A percentile compares a stretch with the other conserved stretches of the same genome.
Evolutionary conservation across 495 filamentous ascomycete genomes (phyloP).

Genomic region (Podospora didyma): DNA sequence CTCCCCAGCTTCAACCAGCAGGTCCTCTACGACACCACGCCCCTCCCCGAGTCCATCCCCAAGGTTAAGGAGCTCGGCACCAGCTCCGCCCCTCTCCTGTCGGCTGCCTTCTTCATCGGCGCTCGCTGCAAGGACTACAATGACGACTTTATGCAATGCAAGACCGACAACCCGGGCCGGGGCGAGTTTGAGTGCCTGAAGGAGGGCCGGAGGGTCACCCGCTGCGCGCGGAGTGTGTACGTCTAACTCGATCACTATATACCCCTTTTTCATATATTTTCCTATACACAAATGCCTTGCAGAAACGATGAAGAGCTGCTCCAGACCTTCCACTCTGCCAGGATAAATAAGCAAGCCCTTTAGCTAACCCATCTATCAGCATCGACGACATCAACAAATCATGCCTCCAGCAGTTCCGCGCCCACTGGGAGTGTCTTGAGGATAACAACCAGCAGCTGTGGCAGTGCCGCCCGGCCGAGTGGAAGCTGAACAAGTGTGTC

Average conservation of each 20-base stretch:
- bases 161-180: slow-evolving; percentile 78
- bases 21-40: slow-evolving; percentile 91
- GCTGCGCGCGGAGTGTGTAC: slow-evolving; percentile 95
- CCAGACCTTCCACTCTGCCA: too few relatives aligned
- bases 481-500: slow-evolving; percentile 85
- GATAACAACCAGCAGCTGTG: slow-evolving; percentile 96
- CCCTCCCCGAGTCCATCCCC: slow-evolving; percentile 86
- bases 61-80: slow-evolving; percentile 86
- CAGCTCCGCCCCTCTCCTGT: slow-evolving; percentile 84
- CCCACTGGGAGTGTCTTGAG: slow-evolving; percentile 93
- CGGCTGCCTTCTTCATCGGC: slow-evolving; percentile 96
- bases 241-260: slow-evolving; percentile 33
- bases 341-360: too few relatives aligned
- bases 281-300: too few relatives aligned
- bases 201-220: slow-evolving; percentile 92
- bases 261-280: background rate
- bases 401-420: slow-evolving; percentile 85
- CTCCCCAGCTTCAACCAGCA: slow-evolving; percentile 81
- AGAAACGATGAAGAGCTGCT: too few relatives aligned
- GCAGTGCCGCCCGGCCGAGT: slow-evolving; percentile 78
- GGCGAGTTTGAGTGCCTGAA: slow-evolving; percentile 93
- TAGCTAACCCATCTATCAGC: slow-evolving; percentile 38
- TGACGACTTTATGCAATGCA: slow-evolving; percentile 99
- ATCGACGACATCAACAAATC: slow-evolving; percentile 94
- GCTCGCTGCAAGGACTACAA: slow-evolving; percentile 92